Conservation (phyloP, 2,329 filamentous ascomycete species). For the Colletotrichum lupini region DNA sequence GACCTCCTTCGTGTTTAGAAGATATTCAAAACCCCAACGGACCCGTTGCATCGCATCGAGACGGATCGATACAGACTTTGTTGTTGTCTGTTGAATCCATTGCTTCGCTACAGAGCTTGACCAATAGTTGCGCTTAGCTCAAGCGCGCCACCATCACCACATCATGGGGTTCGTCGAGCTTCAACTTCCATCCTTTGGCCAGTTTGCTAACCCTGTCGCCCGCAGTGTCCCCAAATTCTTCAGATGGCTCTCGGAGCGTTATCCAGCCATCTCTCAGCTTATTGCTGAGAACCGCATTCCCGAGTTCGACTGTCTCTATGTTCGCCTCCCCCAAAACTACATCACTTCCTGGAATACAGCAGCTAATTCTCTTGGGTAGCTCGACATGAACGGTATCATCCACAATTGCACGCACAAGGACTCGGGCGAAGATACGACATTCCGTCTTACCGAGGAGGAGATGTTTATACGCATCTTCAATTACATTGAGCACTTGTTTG, state of each 20-base stretch:
- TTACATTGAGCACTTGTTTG: conserved; percentile 98
- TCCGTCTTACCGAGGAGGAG: conserved; percentile 94
- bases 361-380: conserved; percentile 55
- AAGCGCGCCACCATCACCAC: conserved; percentile 30
- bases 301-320: conserved; percentile 97
- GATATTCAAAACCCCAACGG: not conserved
- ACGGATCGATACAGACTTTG: conserved; percentile 1
- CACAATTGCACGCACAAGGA: conserved; percentile 99
- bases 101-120: not conserved
- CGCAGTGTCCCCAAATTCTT: conserved; percentile 86
- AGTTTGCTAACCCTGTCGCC: conserved; percentile 15
- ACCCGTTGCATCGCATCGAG: conserved; percentile 3
- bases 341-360: conserved; percentile 41
- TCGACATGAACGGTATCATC: conserved; percentile 99
- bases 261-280: conserved; percentile 97
- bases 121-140: conserved; percentile 19
- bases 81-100: not conserved
- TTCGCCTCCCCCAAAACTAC: conserved; percentile 51
- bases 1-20: conserved; percentile 28
- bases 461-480: conserved; percentile 99
- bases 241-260: conserved; percentile 98
- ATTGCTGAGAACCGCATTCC: conserved; percentile 99
- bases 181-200: not conserved
- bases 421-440: conserved; percentile 84
- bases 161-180: conserved; percentile 44